phyloP scores from a whole-genome alignment of 306 rosid genomes.

The Vigna mungo region DNA sequence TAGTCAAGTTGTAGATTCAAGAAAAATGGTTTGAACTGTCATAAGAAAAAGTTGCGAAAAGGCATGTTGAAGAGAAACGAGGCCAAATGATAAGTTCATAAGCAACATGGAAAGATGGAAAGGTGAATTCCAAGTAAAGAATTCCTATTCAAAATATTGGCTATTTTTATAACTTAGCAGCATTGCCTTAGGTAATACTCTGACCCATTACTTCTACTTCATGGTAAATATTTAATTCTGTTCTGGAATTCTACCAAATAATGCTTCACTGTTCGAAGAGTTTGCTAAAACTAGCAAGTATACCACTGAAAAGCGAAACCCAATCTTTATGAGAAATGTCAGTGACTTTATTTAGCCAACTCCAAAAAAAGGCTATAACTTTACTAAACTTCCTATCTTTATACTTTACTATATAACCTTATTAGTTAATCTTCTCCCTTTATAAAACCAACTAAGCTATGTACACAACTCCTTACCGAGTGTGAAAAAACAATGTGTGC shows the following conservation, averaged over 20 bases:
- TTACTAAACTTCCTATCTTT: conserved; percentile 17
- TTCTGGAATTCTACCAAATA: conserved; percentile 6
- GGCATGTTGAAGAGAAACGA: background rate
- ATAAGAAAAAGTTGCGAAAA: background rate
- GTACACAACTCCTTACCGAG: conserved; percentile 50
- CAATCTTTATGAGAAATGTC: background rate
- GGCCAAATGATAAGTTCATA: background rate
- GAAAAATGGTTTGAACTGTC: conserved; percentile 11
- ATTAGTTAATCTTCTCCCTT: conserved; percentile 2
- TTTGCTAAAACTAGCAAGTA: background rate
- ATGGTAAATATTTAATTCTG: conserved; percentile 4
- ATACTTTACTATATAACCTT: conserved; percentile 2
- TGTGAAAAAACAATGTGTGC: conserved; percentile 52
- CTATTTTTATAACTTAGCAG: background rate
- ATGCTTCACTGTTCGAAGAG: background rate
- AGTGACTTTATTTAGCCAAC: conserved; percentile 1
- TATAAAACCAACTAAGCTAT: conserved; percentile 14
- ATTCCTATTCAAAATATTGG: conserved; percentile 15
- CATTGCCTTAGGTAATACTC: background rate
- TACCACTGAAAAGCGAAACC: conserved; percentile 1
- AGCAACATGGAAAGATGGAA: background rate
- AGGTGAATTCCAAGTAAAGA: background rate
- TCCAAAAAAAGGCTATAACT: conserved; percentile 7
- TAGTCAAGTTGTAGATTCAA: conserved; percentile 2
- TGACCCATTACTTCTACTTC: background rate